Evolutionary conservation across 1,139 yeast species (phyloP).

Genomic region (Saccharomyces hybrid): DNA sequence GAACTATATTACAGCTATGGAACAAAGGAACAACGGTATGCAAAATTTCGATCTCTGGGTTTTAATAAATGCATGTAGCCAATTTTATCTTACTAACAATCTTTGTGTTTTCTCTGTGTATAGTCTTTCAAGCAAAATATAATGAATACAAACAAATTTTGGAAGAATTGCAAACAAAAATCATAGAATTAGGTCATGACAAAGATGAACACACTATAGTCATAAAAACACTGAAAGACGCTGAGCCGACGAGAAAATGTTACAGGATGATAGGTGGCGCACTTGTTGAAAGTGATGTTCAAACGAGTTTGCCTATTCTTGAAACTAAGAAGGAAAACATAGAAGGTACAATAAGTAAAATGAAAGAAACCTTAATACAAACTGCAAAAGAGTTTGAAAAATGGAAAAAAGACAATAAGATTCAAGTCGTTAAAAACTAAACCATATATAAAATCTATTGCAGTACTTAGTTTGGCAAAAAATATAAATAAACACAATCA

Average conservation of each 20-base stretch:
- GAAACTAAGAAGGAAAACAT: constrained; percentile 47
- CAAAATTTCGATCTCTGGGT: background rate
- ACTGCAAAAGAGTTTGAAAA: constrained; percentile 51
- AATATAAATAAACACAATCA: background rate
- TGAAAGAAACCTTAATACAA: constrained; percentile 42
- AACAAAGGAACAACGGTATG: constrained; percentile 15
- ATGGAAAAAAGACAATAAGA: constrained; percentile 62
- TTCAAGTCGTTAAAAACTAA: constrained; percentile 48
- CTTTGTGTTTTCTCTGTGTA: background rate
- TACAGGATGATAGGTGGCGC: constrained; percentile 95
- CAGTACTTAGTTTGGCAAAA: background rate
- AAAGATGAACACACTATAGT: constrained; percentile 49
- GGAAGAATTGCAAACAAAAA: constrained; percentile 49
- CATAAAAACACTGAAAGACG: constrained; percentile 46
- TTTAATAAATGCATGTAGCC: no score
- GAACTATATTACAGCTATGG: constrained; percentile 8
- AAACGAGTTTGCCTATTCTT: constrained; percentile 64
- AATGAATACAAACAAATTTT: constrained; percentile 55
- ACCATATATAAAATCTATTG: background rate
- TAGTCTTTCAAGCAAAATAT: constrained; percentile 49
- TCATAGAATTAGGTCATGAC: constrained; percentile 45
- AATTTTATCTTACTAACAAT: constrained; percentile 4
- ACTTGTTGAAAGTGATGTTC: constrained; percentile 72
- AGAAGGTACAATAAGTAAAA: constrained; percentile 38
- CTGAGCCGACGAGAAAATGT: constrained; percentile 56